Conservation (phyloP, 2,329 filamentous ascomycete species). For the Colletotrichum eremochloae region DNA sequence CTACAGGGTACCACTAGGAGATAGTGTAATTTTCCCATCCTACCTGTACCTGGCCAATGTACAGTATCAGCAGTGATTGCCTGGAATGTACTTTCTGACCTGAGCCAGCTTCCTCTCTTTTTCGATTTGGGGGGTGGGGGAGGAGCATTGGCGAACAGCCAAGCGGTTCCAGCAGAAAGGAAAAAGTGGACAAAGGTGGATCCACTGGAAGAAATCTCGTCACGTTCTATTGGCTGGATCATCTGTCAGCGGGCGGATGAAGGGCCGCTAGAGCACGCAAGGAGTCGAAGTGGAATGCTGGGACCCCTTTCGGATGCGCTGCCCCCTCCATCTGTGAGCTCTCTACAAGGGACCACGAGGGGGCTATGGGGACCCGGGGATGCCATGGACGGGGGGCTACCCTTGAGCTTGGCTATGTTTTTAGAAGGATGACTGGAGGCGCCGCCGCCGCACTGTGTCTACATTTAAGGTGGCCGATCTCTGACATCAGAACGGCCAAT, state of each 20-base stretch:
- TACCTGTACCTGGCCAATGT: background rate
- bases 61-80: constrained; percentile 18
- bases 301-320: background rate
- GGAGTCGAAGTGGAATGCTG: background rate
- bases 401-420: constrained; percentile 7
- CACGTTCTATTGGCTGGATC: constrained; percentile 1
- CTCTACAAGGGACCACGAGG: background rate
- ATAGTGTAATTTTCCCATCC: constrained; percentile 13
- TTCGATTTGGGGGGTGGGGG: background rate
- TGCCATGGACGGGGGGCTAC: background rate
- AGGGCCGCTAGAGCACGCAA: constrained; percentile 9
- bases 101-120: background rate
- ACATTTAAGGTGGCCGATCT: constrained; percentile 31
- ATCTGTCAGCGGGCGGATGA: background rate
- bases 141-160: background rate
- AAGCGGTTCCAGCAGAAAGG: constrained; percentile 8
- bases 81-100: background rate
- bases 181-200: background rate
- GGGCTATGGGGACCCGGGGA: background rate
- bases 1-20: too few species aligned
- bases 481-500: constrained; percentile 15
- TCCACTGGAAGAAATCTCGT: background rate
- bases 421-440: background rate
- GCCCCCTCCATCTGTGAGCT: background rate
- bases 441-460: constrained; percentile 30